phyloP scores from a whole-genome alignment of 495 filamentous ascomycete genomes.

The Trichoderma parareesei region DNA sequence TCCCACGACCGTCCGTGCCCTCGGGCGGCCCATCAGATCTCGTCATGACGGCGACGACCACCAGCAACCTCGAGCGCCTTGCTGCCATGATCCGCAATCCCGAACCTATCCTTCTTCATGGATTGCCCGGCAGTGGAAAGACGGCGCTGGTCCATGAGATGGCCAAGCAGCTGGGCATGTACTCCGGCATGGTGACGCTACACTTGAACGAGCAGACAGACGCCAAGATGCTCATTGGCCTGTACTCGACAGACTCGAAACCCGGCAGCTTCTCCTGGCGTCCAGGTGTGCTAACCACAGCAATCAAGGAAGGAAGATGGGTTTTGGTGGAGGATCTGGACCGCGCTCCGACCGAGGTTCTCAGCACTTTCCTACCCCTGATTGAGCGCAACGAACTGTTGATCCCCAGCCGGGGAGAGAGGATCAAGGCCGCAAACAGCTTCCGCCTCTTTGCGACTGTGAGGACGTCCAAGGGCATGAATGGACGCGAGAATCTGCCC shows the following conservation, averaged over 20 bases:
- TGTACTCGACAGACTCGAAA: slow-evolving; percentile 78
- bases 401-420: slow-evolving; percentile 79
- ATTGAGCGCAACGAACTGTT: slow-evolving; percentile 82
- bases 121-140: slow-evolving; percentile 83
- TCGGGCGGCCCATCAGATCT: slow-evolving; percentile 45
- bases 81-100: slow-evolving; percentile 53
- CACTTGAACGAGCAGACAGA: slow-evolving; percentile 97
- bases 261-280: slow-evolving; percentile 88
- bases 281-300: slow-evolving; percentile 88
- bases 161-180: slow-evolving; percentile 64
- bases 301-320: slow-evolving; percentile 90
- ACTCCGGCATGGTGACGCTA: slow-evolving; percentile 73
- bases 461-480: slow-evolving; percentile 63
- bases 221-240: slow-evolving; percentile 85
- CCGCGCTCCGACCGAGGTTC: slow-evolving; percentile 88
- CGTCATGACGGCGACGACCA: slow-evolving; percentile 63
- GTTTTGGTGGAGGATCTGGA: slow-evolving; percentile 94
- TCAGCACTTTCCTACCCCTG: slow-evolving; percentile 82
- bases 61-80: slow-evolving; percentile 59
- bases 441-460: slow-evolving; percentile 90
- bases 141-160: slow-evolving; percentile 78
- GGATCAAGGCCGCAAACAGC: slow-evolving; percentile 67
- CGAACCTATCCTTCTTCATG: slow-evolving; percentile 70
- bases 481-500: slow-evolving; percentile 56
- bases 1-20: slow-evolving; percentile 54